Conservation (phyloP, 1,139 yeast genomes). For the Saccharomycopsis hybrid region DNA sequence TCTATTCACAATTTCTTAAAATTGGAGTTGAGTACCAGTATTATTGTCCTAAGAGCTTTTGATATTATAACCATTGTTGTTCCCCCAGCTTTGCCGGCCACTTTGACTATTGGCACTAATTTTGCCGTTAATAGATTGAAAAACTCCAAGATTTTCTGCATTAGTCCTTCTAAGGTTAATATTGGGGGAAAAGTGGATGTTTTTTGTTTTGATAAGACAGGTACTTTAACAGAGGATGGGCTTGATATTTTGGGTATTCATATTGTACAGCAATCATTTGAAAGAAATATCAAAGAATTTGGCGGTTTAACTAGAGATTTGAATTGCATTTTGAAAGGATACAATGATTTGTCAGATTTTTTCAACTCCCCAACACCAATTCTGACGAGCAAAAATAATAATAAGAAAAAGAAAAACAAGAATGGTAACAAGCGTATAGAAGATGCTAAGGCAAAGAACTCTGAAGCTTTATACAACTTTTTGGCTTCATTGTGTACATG, state of each 20-base stretch:
- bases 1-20: slow-evolving; percentile 79
- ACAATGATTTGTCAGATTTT: slow-evolving; percentile 26
- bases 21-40: slow-evolving; percentile 59
- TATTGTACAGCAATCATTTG: slow-evolving; percentile 45
- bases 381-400: not conserved
- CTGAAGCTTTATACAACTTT: slow-evolving; percentile 22
- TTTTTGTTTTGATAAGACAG: slow-evolving; percentile 93
- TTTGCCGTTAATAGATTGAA: slow-evolving; percentile 79
- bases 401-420: not conserved
- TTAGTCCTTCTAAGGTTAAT: slow-evolving; percentile 88
- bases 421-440: slow-evolving; percentile 3
- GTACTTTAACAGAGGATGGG: slow-evolving; percentile 96
- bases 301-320: slow-evolving; percentile 38
- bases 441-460: not conserved
- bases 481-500: slow-evolving; percentile 67
- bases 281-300: slow-evolving; percentile 47
- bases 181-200: slow-evolving; percentile 91
- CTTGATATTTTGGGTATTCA: slow-evolving; percentile 88
- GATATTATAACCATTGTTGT: slow-evolving; percentile 95
- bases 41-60: slow-evolving; percentile 80
- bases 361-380: not conserved
- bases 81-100: slow-evolving; percentile 98
- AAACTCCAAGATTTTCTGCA: slow-evolving; percentile 68
- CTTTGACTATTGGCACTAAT: slow-evolving; percentile 91
- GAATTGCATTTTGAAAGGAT: slow-evolving; percentile 28